These are phyloP conservation scores for Xylaria venustula DNA, from an alignment of 495 filamentous ascomycete genomes.

Conservation along the genomic window DNA sequence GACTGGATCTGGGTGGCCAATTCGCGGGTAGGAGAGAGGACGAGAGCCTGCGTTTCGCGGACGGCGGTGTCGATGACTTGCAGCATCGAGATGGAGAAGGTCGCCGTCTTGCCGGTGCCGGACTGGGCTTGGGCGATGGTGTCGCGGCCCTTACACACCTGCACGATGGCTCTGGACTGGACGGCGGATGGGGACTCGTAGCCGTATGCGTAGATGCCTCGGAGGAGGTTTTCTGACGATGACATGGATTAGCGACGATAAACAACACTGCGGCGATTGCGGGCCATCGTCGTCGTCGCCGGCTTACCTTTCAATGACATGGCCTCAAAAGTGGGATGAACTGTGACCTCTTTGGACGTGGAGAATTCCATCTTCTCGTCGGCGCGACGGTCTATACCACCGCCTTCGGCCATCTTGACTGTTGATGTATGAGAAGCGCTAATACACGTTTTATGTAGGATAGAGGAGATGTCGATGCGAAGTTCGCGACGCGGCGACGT, in stretches of 20 bases:
- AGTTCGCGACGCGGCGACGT: too few species aligned
- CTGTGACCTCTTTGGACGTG: slow-evolving; percentile 95
- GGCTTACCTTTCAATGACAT: slow-evolving; percentile 65
- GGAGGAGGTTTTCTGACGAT: slow-evolving; percentile 76
- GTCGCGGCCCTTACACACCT: slow-evolving; percentile 97
- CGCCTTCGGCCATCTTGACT: slow-evolving; percentile 74
- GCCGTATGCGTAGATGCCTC: slow-evolving; percentile 97
- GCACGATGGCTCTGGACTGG: slow-evolving; percentile 95
- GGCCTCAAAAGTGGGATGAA: slow-evolving; percentile 61
- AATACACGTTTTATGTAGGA: neutral
- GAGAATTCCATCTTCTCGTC: slow-evolving; percentile 98
- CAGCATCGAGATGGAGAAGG: slow-evolving; percentile 95
- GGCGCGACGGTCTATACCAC: slow-evolving; percentile 80
- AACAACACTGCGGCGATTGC: neutral
- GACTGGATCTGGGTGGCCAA: slow-evolving; percentile 97
- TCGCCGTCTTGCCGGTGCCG: slow-evolving; percentile 98
- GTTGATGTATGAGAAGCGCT: too few species aligned
- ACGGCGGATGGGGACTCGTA: slow-evolving; percentile 97
- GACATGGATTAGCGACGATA: neutral
- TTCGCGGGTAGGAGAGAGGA: slow-evolving; percentile 97
- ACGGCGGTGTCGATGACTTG: slow-evolving; percentile 87
- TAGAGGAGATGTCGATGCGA: neutral
- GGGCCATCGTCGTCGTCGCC: neutral
- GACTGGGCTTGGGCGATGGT: slow-evolving; percentile 99
- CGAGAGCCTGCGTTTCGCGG: slow-evolving; percentile 87